Evolutionary conservation across 371 early-diverging fungal genomes (phyloP), one percentile per base, ranked within the genome.

Genomic region (Capniomyces stellatus): DNA sequence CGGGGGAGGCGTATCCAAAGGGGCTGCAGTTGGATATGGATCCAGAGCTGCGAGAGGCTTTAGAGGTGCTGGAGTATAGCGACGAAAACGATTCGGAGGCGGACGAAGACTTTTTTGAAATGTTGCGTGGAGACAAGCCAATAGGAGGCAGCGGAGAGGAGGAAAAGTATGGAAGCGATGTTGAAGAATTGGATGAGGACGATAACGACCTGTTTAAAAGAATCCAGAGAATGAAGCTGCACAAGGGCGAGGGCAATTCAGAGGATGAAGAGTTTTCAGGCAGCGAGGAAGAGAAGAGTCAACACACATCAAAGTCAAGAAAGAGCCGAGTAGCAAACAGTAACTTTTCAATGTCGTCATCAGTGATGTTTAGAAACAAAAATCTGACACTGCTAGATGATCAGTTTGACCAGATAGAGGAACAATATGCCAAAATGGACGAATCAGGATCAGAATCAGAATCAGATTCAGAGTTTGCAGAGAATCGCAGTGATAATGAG

Each of bases 51-150:
- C 81, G 91, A 54, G 89, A 92, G 70, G 81, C 79, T 0, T 59
- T 95, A 46, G 87, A 89, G 58, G 94, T 92, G 2, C 68, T 95
- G 56, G 89, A 89, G 22, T 92, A 92, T 60, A 92, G 90, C 10
- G 88, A 76, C 21, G 67, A 63, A 18, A 75, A 83, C 21, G 85
- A 85, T 25, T 77, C 81, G 15, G 83, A 76, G 2, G 51, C 81
- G 13, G 85, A 79, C 31, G 88, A 87, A 49, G 76, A 75, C 39
- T 91, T 88, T 58, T 79, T 91, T 61, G 84, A 74, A 3, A 56
- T 58, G 67, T 62, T 54, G 54, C 60, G 57, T 22, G 54, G 58
- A 29, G 70, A 29, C 68, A 65, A 46, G 70, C 73, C 30, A 55
- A 64, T 44, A 54, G 35, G 35, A 6, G 73, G 72, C 56, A 71